These are phyloP conservation scores for Coffea humblotiana DNA, from an alignment of 305 asterid genomes.

Conservation along the genomic window DNA sequence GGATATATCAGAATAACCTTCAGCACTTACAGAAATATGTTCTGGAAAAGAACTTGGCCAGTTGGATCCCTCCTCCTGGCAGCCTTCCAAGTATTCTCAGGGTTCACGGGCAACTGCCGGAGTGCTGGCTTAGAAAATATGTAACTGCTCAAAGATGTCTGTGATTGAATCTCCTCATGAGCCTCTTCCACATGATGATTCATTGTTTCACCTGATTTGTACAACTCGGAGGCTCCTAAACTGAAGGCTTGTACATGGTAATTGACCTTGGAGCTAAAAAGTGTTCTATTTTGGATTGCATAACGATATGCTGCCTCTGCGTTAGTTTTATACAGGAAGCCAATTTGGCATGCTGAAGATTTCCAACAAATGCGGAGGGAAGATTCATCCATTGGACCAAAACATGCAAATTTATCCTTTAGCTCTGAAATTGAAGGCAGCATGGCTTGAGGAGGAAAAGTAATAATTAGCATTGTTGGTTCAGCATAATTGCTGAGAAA, in stretches of 20 bases:
- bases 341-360: conserved; percentile 15
- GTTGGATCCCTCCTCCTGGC: not conserved
- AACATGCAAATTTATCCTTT: conserved; percentile 11
- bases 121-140: too few relatives aligned
- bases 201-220: too few relatives aligned
- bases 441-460: conserved; percentile 2
- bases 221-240: not conserved
- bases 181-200: too few relatives aligned
- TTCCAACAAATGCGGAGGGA: not conserved
- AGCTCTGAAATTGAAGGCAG: conserved; percentile 14
- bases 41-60: not conserved
- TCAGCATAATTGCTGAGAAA: not conserved
- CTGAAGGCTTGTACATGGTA: not conserved
- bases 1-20: not conserved
- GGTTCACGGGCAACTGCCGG: not conserved
- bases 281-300: not conserved
- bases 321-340: not conserved
- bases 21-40: not conserved
- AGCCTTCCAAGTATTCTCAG: not conserved
- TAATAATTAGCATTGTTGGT: not conserved
- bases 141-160: too few relatives aligned
- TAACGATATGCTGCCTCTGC: conserved; percentile 14
- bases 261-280: conserved; percentile 5
- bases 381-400: conserved; percentile 12
- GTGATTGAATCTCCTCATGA: too few relatives aligned